Percentiles rank a stretch among this genome's conserved stretches.
phyloP scores from a whole-genome alignment of 75 land plant species.

The Adiantum capillusveneris region DNA sequence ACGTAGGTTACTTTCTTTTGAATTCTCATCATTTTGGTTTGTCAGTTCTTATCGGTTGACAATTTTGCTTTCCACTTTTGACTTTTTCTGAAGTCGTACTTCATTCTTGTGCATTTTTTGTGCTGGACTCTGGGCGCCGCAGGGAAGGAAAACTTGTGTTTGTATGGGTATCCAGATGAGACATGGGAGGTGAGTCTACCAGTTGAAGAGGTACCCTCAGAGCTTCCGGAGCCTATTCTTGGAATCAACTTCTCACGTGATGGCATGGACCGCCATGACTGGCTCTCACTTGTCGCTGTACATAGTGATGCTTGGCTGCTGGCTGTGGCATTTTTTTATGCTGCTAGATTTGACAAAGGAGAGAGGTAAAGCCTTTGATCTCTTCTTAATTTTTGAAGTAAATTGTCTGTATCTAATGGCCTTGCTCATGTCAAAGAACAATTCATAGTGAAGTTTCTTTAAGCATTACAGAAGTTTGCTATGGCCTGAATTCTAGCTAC shows the following conservation, averaged over 20 bases:
- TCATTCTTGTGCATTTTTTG: background rate
- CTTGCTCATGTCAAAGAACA: no score
- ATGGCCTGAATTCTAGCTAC: no score
- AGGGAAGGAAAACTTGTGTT: conserved; percentile 62
- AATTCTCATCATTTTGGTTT: no score
- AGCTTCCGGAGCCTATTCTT: conserved; percentile 67
- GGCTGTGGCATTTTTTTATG: conserved; percentile 23
- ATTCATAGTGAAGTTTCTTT: no score
- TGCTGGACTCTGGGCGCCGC: conserved; percentile 1
- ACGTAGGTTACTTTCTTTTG: conserved; percentile 7
- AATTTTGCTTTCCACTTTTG: no score
- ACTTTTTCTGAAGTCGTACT: no score
- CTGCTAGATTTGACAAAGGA: conserved; percentile 8
- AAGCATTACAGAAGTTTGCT: no score
- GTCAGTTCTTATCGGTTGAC: no score
- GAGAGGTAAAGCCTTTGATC: conserved; percentile 1
- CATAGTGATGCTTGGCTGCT: conserved; percentile 33
- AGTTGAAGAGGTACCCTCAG: conserved; percentile 70
- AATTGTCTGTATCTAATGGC: no score
- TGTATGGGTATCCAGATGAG: conserved; percentile 60
- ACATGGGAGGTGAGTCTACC: conserved; percentile 65
- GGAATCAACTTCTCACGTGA: conserved; percentile 75
- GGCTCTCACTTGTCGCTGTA: conserved; percentile 29
- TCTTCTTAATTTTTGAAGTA: no score
- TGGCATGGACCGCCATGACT: conserved; percentile 48